Percentiles rank a stretch among this genome's conserved stretches.
Conservation (phyloP, 1,139 yeast species). For the Yamadazyma trypodendri region DNA sequence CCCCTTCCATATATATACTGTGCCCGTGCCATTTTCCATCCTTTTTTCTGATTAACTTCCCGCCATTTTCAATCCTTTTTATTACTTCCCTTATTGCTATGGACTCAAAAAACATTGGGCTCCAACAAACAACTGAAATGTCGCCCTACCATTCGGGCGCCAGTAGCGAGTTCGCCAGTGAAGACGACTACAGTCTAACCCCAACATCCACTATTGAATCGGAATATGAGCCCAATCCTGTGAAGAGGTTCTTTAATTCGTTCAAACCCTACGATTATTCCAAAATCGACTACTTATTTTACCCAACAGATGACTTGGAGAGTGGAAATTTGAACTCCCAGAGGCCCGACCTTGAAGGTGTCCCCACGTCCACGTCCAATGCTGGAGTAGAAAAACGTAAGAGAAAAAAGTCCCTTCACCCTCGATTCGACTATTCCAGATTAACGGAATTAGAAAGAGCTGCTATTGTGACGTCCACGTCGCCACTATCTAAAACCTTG, state of each 20-base stretch:
- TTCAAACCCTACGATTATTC: slow-evolving; percentile 30
- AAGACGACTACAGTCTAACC: slow-evolving; percentile 9
- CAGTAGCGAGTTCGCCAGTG: slow-evolving; percentile 9
- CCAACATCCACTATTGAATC: slow-evolving; percentile 13
- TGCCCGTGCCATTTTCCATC: neutral
- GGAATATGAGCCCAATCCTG: slow-evolving; percentile 20
- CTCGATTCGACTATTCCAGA: slow-evolving; percentile 29
- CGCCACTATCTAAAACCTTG: slow-evolving; percentile 33
- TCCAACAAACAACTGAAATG: slow-evolving; percentile 6
- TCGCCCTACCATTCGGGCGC: slow-evolving; percentile 12
- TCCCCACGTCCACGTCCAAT: neutral
- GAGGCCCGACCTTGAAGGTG: slow-evolving; percentile 1
- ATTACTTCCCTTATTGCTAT: neutral
- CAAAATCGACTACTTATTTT: slow-evolving; percentile 18
- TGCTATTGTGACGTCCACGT: slow-evolving; percentile 30
- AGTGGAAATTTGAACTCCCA: slow-evolving; percentile 4
- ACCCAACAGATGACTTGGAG: slow-evolving; percentile 14
- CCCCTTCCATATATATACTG: neutral
- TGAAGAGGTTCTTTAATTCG: slow-evolving; percentile 24
- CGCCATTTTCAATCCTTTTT: neutral
- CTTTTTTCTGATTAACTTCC: neutral
- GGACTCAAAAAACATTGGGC: slow-evolving; percentile 7
- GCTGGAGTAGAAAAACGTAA: slow-evolving; percentile 1
- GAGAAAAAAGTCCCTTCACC: slow-evolving; percentile 18
- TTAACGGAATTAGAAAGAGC: slow-evolving; percentile 32